phyloP scores from a whole-genome alignment of 345 rosid genomes.

The Clausena lansium region DNA sequence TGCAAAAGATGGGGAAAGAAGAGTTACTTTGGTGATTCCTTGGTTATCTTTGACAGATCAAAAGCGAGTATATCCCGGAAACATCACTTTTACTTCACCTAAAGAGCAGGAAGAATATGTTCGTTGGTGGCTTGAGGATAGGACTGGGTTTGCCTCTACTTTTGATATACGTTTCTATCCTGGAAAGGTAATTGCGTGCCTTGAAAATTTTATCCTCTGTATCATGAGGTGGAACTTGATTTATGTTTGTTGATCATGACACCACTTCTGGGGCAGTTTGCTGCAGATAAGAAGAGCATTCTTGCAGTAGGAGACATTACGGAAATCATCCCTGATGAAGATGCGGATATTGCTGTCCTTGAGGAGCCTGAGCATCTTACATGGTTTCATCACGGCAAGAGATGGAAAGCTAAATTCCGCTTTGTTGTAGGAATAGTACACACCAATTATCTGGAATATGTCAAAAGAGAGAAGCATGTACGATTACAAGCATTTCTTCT shows the following conservation, averaged over 20 bases:
- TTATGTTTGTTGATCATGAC: conserved; percentile 11
- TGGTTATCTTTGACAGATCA: conserved; percentile 82
- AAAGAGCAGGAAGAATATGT: conserved; percentile 72
- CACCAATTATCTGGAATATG: conserved; percentile 92
- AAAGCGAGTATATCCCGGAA: conserved; percentile 60
- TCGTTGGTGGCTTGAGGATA: conserved; percentile 75
- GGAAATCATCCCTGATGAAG: conserved; percentile 67
- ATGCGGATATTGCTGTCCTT: conserved; percentile 89
- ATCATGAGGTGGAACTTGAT: background rate
- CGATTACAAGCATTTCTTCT: conserved; percentile 60
- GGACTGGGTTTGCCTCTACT: conserved; percentile 46
- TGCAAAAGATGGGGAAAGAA: conserved; percentile 62
- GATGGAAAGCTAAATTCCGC: conserved; percentile 83
- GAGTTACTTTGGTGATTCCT: conserved; percentile 85
- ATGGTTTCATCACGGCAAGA: conserved; percentile 97
- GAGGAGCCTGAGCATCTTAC: conserved; percentile 99
- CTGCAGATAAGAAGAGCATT: conserved; percentile 83
- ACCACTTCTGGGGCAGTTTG: conserved; percentile 51
- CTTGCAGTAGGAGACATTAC: conserved; percentile 88
- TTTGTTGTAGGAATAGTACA: conserved; percentile 77
- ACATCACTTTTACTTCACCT: conserved; percentile 57
- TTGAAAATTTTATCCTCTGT: background rate
- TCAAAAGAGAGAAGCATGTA: conserved; percentile 81
- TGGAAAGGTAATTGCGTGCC: conserved; percentile 56
- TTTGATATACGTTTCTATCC: conserved; percentile 75